phyloP scores from a whole-genome alignment of 2,329 filamentous ascomycete species.

The Monilinia laxa region DNA sequence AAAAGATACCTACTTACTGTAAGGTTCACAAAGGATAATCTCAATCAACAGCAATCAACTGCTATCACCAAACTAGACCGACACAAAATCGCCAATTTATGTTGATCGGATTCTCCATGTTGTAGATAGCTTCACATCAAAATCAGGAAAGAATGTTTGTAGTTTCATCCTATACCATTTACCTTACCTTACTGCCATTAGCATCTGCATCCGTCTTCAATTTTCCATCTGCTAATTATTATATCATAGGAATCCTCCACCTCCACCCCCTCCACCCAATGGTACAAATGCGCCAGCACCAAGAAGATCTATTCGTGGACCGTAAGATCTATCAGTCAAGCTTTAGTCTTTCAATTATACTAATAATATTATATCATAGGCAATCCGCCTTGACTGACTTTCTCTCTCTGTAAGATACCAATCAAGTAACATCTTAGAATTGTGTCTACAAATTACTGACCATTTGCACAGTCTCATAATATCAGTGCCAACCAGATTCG shows the following conservation, averaged over 20 bases:
- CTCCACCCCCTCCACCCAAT: constrained; percentile 10
- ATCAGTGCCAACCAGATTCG: constrained; percentile 63
- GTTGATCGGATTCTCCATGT: background rate
- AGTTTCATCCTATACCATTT: too few relatives aligned
- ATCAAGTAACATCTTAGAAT: background rate
- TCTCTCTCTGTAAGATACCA: constrained; percentile 55
- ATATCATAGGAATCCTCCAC: constrained; percentile 19
- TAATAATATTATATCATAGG: constrained; percentile 37
- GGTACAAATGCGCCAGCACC: constrained; percentile 16
- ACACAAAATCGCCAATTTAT: background rate
- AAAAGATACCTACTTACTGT: too few relatives aligned
- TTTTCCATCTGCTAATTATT: background rate
- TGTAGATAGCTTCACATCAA: background rate
- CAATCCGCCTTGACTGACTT: constrained; percentile 69
- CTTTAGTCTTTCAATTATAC: background rate
- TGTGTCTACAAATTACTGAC: background rate
- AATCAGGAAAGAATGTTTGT: background rate
- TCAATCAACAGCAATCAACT: background rate
- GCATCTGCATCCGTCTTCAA: background rate
- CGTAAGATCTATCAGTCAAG: constrained; percentile 30
- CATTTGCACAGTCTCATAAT: constrained; percentile 61
- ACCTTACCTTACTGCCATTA: background rate
- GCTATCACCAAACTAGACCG: background rate
- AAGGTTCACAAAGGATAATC: background rate
- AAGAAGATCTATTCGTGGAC: constrained; percentile 35